Conservation (phyloP, 345 rosid genomes). For the Murraya koenigii region DNA sequence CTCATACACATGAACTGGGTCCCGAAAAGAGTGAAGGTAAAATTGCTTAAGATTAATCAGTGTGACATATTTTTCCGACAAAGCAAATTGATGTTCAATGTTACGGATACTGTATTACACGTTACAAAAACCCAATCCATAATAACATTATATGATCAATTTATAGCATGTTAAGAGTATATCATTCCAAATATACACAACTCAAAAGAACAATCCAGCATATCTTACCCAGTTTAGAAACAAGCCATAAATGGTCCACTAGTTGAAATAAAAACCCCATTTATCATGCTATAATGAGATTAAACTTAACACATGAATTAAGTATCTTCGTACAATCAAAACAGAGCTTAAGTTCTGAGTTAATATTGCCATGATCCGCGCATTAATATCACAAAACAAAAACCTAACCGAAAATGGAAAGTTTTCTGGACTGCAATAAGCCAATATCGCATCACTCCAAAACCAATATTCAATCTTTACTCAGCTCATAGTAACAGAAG, state of each 20-base stretch:
- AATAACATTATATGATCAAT: background rate
- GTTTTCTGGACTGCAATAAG: background rate
- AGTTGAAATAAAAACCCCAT: background rate
- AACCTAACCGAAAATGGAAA: background rate
- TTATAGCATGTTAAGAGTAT: background rate
- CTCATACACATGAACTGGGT: background rate
- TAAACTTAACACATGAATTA: background rate
- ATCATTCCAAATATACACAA: background rate
- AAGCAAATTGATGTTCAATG: background rate
- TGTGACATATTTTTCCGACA: background rate
- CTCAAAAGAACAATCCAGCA: background rate
- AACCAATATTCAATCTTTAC: constrained; percentile 7
- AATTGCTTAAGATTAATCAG: too few species aligned
- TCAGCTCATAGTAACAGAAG: background rate
- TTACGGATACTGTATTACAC: background rate
- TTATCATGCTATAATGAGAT: background rate
- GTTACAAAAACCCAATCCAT: background rate
- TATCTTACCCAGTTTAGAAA: background rate
- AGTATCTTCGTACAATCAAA: background rate
- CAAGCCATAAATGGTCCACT: background rate
- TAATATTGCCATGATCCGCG: background rate
- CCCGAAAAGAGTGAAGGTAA: background rate
- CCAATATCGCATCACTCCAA: background rate
- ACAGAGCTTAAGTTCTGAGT: background rate
- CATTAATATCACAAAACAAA: background rate